These are phyloP conservation scores for Plantago ovata DNA, from an alignment of 257 asterid species.

Conservation along the genomic window DNA sequence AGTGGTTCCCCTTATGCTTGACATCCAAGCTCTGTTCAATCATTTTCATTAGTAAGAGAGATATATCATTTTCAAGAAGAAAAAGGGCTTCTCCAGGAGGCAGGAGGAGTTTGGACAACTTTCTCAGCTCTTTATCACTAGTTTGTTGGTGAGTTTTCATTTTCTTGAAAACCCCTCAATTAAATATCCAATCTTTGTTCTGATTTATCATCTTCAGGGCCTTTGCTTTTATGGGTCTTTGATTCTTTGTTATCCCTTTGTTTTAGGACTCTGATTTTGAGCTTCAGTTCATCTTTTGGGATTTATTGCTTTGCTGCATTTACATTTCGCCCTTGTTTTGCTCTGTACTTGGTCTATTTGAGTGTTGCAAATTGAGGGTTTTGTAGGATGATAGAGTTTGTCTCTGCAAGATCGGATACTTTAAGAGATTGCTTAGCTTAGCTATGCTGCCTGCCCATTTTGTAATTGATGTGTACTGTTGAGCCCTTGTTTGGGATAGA, in stretches of 20 bases:
- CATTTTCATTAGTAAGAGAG: conserved; percentile 42
- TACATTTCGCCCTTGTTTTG: conserved; percentile 4
- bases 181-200: conserved; percentile 34
- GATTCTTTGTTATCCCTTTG: not conserved
- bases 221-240: conserved; percentile 12
- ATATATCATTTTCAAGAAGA: conserved; percentile 19
- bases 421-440: conserved; percentile 4
- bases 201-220: conserved; percentile 14
- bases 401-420: not conserved
- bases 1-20: conserved; percentile 90
- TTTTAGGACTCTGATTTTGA: not conserved
- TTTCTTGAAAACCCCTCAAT: conserved; percentile 24
- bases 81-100: not conserved
- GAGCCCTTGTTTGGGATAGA: conserved; percentile 24
- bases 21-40: conserved; percentile 65
- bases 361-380: not conserved
- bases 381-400: not conserved
- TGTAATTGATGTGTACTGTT: conserved; percentile 25
- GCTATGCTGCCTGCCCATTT: not conserved
- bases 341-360: not conserved
- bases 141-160: conserved; percentile 34
- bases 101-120: conserved; percentile 16
- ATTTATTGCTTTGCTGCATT: conserved; percentile 16
- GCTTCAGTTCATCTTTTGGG: conserved; percentile 2
- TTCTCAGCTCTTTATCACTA: conserved; percentile 40